These are phyloP conservation scores for Aegilops bicornis DNA, from an alignment of 176 grass and related monocot genomes.

Conservation along the genomic window DNA sequence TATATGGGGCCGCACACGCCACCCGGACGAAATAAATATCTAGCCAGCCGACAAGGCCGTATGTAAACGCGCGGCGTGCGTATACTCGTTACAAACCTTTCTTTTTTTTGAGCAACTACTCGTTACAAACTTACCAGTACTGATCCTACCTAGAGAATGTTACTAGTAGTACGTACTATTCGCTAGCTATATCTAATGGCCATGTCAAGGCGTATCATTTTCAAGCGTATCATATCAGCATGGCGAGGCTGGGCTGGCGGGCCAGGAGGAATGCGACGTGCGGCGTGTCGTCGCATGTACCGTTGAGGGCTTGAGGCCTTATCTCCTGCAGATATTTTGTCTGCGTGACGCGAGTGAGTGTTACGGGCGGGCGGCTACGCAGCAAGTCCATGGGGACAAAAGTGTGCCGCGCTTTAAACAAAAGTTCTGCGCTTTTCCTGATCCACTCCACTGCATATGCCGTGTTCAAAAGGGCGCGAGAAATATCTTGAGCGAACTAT, in stretches of 20 bases:
- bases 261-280: neutral
- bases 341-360: neutral
- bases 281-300: neutral
- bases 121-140: too few relatives aligned
- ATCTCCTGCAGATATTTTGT: neutral
- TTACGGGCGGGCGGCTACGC: too few relatives aligned
- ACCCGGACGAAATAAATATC: slow-evolving; percentile 27
- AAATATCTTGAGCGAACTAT: too few relatives aligned
- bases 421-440: too few relatives aligned
- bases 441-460: too few relatives aligned
- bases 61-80: neutral
- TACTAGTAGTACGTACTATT: too few relatives aligned
- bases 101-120: too few relatives aligned
- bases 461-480: too few relatives aligned
- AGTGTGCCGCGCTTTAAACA: too few relatives aligned
- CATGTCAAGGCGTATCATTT: neutral
- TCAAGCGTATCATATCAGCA: neutral
- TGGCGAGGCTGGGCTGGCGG: neutral
- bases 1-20: neutral
- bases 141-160: too few relatives aligned
- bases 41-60: neutral
- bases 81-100: too few relatives aligned
- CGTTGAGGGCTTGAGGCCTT: neutral
- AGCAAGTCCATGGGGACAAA: too few relatives aligned
- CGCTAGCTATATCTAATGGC: neutral